Percentiles rank a stretch among this genome's conserved stretches.
phyloP scores from a whole-genome alignment of 148 eudicot genomes.

The Rhododendron molle region DNA sequence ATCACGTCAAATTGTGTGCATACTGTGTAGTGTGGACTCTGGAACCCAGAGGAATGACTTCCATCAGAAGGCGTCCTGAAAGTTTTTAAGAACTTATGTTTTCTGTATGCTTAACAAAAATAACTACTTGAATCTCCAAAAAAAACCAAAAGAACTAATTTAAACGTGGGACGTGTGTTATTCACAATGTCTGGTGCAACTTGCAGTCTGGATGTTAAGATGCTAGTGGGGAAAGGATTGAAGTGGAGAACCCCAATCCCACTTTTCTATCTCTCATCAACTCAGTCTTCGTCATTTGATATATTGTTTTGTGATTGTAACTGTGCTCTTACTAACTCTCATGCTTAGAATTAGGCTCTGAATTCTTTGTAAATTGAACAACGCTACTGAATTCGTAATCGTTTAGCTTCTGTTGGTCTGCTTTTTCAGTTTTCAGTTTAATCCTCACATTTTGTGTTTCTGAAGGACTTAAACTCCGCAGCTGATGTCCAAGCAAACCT shows the following conservation, averaged over 20 bases:
- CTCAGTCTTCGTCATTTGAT: background rate
- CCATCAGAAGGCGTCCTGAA: background rate
- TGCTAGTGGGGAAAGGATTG: background rate
- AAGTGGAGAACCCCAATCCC: background rate
- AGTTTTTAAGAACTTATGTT: background rate
- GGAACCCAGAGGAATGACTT: background rate
- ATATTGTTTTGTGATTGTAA: background rate
- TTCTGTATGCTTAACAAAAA: background rate
- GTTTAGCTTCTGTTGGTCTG: background rate
- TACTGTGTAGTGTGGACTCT: background rate
- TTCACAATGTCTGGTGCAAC: background rate
- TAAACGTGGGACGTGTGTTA: background rate
- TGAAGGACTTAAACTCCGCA: constrained; percentile 63
- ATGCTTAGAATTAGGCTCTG: background rate
- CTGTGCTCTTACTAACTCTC: background rate
- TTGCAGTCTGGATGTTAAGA: background rate
- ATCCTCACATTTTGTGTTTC: background rate
- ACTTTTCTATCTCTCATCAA: background rate
- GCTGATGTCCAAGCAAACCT: constrained; percentile 80
- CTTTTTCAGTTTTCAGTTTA: background rate
- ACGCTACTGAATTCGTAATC: background rate
- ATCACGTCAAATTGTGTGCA: background rate
- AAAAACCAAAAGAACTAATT: background rate
- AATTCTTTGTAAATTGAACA: background rate
- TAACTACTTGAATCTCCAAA: background rate